Evolutionary conservation across 176 grass and related monocot species (phyloP), one percentile per base, ranked within the genome.

Genomic region (Puccinellia tenuiflora): DNA sequence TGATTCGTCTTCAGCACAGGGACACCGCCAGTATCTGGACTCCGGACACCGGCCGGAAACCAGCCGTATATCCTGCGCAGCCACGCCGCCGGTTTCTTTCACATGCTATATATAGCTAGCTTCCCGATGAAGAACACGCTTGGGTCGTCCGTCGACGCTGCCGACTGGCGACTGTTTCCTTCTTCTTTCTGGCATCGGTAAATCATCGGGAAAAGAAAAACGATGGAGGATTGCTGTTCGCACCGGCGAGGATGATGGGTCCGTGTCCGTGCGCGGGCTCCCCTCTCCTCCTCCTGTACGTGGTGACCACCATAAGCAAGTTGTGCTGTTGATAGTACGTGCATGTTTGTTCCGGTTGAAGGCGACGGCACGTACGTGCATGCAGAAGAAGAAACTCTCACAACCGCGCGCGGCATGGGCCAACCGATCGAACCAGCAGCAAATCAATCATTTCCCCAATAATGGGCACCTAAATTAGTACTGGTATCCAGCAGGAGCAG

Each of bases 381-480:
- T 72, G 80, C 31, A 20, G 26, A 39, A 22, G 43, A 22, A 52
- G 40, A 25, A 55, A 25, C 60, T 73, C 60, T 73, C 39, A 28
- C 29, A 20, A 37, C 55, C 56, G 75, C 61, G 25, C n/a, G 15
- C 47, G 42, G 62, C 24, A 86, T 82, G 64, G 63, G 18, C 78
- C 78, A 71, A 21, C 29, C 45, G 40, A 43, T 11, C 9, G 26
- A 33, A 53, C 39, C 15, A 25, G 38, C 64, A 12, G 21, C 20
- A 4, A 2, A 34, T 2, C 33, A 86, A 86, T 35, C 34, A 82
- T 86, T 54, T 63, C 21, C 26, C 26, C 53, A 78, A 73, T 86
- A 82, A 86, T 86, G 68, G 35, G 55, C 33, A 10, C 21, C 51
- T 50, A 59, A n/a, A n/a, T n/a, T n/a, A n/a, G n/a, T n/a, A 43